Percentiles rank a stretch among this genome's conserved stretches.
These are phyloP conservation scores for Trichoderma brevicompactum DNA, from an alignment of 2,329 filamentous ascomycete species.

Conservation along the genomic window DNA sequence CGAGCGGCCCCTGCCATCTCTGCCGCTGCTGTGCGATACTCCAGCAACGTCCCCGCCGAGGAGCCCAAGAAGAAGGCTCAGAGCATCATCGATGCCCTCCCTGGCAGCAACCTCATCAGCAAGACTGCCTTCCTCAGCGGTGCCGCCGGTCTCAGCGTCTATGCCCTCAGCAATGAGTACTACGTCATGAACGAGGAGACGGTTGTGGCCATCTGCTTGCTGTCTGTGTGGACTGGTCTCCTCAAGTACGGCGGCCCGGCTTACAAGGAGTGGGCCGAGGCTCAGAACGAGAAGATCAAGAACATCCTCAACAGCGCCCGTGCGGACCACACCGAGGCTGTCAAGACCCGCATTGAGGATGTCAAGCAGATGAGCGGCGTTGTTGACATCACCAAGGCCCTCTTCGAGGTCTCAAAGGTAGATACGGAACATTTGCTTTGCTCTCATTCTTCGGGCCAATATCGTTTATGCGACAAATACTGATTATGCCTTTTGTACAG, in stretches of 20 bases:
- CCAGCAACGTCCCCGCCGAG: conserved; percentile 78
- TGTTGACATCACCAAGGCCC: conserved; percentile 93
- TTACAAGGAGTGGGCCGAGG: conserved; percentile 91
- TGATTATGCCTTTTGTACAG: conserved; percentile 49
- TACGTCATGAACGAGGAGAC: conserved; percentile 99
- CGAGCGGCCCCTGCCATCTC: conserved; percentile 75
- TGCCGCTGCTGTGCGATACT: conserved; percentile 68
- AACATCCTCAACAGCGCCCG: conserved; percentile 92
- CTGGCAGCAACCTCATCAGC: conserved; percentile 88
- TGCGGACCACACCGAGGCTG: conserved; percentile 91
- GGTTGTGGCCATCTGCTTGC: conserved; percentile 87
- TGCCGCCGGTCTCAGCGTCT: conserved; percentile 85
- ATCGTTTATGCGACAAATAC: neutral
- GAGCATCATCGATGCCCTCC: conserved; percentile 90
- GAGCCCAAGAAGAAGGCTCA: conserved; percentile 97
- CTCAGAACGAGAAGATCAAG: conserved; percentile 89
- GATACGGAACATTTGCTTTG: neutral
- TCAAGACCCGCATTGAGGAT: conserved; percentile 90
- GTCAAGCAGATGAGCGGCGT: conserved; percentile 94
- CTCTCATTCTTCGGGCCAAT: neutral
- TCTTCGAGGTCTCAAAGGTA: conserved; percentile 99
- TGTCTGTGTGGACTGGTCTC: conserved; percentile 89
- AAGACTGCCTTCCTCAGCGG: conserved; percentile 98
- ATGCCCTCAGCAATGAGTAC: conserved; percentile 98
- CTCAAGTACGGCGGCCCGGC: conserved; percentile 92